Evolutionary conservation across 1,139 yeast genomes (phyloP).

Genomic region (Debaryomycetaceae sp.): DNA sequence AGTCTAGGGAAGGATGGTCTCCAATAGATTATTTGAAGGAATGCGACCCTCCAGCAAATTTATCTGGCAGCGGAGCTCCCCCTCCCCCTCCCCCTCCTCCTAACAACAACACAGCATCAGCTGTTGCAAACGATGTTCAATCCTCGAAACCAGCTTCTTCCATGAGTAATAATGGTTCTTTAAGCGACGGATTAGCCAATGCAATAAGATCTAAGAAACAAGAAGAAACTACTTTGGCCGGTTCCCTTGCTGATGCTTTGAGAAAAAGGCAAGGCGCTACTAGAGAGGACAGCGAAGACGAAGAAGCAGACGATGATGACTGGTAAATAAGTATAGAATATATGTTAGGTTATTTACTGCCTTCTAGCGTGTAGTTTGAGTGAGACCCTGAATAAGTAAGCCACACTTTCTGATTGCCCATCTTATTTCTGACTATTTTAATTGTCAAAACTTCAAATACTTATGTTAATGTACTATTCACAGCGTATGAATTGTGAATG

Average conservation of each 20-base stretch:
- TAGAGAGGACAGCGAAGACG: slow-evolving; percentile 71
- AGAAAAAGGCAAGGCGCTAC: slow-evolving; percentile 80
- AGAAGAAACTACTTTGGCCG: slow-evolving; percentile 67
- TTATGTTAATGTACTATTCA: too few relatives aligned
- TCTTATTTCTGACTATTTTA: too few relatives aligned
- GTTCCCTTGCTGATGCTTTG: slow-evolving; percentile 86
- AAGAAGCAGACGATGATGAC: slow-evolving; percentile 63
- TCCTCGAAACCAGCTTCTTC: neutral
- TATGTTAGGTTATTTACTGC: neutral
- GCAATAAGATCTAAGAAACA: slow-evolving; percentile 67
- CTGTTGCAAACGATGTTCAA: neutral
- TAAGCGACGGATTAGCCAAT: slow-evolving; percentile 71
- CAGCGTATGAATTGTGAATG: too few relatives aligned
- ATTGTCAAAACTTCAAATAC: too few relatives aligned
- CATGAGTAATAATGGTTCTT: slow-evolving; percentile 13
- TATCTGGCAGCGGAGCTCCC: slow-evolving; percentile 16
- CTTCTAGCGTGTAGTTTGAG: too few relatives aligned
- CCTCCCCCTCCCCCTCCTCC: slow-evolving; percentile 36
- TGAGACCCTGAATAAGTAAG: too few relatives aligned
- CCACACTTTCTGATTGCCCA: too few relatives aligned
- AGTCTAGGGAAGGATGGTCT: slow-evolving; percentile 90
- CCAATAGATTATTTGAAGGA: slow-evolving; percentile 88
- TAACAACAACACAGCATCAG: slow-evolving; percentile 4
- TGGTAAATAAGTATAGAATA: slow-evolving; percentile 15
- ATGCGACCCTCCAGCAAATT: slow-evolving; percentile 44